A percentile compares a stretch with the other conserved stretches of the same genome.
Evolutionary conservation across 2,329 filamentous ascomycete genomes (phyloP).

Genomic region (Clarireedia homoeocarpa): DNA sequence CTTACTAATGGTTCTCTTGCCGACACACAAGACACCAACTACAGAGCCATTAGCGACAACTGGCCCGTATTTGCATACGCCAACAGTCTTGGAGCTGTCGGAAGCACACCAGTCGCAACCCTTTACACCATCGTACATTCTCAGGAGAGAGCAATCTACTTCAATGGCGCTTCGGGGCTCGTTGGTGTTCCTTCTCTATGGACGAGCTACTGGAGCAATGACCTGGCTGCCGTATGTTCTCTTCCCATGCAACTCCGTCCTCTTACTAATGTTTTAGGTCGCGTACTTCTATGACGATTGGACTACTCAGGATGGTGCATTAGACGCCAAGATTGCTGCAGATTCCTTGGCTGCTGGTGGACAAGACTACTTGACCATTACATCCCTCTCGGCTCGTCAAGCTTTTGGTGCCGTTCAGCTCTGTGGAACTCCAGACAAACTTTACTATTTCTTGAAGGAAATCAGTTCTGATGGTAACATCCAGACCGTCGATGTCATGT

Average conservation of each 20-base stretch:
- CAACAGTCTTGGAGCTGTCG: constrained; percentile 21
- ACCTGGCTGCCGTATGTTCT: constrained; percentile 43
- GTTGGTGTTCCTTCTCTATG: constrained; percentile 67
- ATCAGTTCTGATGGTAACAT: constrained; percentile 83
- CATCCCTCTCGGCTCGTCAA: constrained; percentile 73
- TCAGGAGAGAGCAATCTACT: constrained; percentile 23
- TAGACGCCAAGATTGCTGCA: constrained; percentile 61
- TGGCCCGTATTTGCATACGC: constrained; percentile 76
- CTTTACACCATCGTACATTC: constrained; percentile 25
- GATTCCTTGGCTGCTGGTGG: constrained; percentile 63
- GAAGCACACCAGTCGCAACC: constrained; percentile 13
- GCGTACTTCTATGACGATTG: constrained; percentile 77
- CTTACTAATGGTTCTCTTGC: constrained; percentile 52
- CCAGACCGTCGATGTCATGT: constrained; percentile 85
- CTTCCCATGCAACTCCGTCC: neutral
- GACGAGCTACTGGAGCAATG: constrained; percentile 63
- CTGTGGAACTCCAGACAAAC: constrained; percentile 58
- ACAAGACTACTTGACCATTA: constrained; percentile 66
- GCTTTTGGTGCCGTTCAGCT: constrained; percentile 71
- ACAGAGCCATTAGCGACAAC: constrained; percentile 57
- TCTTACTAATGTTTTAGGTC: constrained; percentile 32
- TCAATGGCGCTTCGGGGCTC: constrained; percentile 36
- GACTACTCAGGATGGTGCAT: constrained; percentile 50
- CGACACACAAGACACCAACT: constrained; percentile 56
- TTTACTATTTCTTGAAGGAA: constrained; percentile 79